Base-by-base conservation (phyloP, 2,329 filamentous ascomycete species). In the Aspergillus flavus region DNA sequence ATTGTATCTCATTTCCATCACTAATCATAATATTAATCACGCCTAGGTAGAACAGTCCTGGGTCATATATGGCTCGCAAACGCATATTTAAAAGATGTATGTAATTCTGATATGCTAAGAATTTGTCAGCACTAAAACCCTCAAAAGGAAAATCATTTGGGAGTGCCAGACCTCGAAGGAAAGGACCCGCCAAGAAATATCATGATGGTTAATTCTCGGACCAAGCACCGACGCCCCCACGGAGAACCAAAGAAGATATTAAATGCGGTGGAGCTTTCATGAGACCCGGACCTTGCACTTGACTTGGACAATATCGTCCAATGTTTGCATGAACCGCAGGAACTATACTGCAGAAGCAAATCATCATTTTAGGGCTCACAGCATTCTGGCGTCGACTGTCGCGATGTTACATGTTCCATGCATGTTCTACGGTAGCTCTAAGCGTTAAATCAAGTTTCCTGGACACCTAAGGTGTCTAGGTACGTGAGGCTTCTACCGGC, bases 381-480 rank as follows among this genome's bases (percentile, higher is more conserved):
- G n/a, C 32, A 30, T 50, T 21, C 28, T 36, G 57, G 28, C n/a
- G n/a, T 54, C 10, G 32, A 36, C 30, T 39, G 56, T 36, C 30
- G 26, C 69, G 53, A 62, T 45, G 66, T 70, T 68, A 70, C 66
- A 72, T 72, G 68, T 77, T 76, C 75, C 70, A 76, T 77, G 75
- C 75, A 76, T 75, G 57, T 77, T 77, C 75, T 76, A 70, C 74
- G 73, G 66, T 69, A 65, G 71, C 71, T 76, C 73, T 71, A 69
- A 61, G 57, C 58, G 50, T 57, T 41, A 59, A 63, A 52, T 54
- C 60, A 52, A 45, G 57, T 54, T 16, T 36, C 12, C 14, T 23
- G n/a, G 50, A 53, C 28, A 48, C 57, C 57, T 39, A 23, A 59
- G 58, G 58, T 54, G 48, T 59, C 58, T 46, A 50, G 48, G 43